Conservation (phyloP, 1,139 yeast species). For the Candida freyschussii region DNA sequence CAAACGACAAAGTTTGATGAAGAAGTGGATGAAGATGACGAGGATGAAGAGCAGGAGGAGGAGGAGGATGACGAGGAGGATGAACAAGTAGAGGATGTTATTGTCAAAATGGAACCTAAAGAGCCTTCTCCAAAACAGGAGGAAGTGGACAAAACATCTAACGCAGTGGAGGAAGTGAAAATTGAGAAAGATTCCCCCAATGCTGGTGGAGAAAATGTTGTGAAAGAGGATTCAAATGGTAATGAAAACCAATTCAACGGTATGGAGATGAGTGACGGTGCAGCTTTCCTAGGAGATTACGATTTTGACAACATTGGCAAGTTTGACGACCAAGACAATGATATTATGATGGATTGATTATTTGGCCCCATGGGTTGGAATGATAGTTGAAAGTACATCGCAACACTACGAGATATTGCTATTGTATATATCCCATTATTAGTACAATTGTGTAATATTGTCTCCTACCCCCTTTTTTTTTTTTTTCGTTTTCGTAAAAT, state of each 20-base stretch:
- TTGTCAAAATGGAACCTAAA: too few relatives aligned
- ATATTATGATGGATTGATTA: conserved; percentile 14
- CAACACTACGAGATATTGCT: too few relatives aligned
- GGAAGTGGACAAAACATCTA: not conserved
- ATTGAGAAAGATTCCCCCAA: conserved; percentile 1
- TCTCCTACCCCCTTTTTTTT: too few relatives aligned
- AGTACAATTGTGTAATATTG: too few relatives aligned
- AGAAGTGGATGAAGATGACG: conserved; percentile 10
- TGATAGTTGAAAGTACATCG: too few relatives aligned
- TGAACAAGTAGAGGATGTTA: conserved; percentile 1
- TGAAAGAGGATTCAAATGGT: conserved; percentile 1
- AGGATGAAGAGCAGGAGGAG: conserved; percentile 12
- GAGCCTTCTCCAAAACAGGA: too few relatives aligned
- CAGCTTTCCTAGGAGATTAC: conserved; percentile 16
- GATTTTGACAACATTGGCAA: conserved; percentile 19
- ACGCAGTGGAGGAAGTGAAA: not conserved
- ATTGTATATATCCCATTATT: too few relatives aligned
- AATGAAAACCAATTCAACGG: conserved; percentile 4
- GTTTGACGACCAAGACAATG: conserved; percentile 14
- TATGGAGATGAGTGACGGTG: conserved; percentile 10
- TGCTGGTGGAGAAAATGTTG: not conserved
- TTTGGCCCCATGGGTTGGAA: too few relatives aligned
- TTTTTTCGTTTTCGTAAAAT: too few relatives aligned
- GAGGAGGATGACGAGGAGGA: conserved; percentile 8
- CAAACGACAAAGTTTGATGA: conserved; percentile 7